phyloP scores from a whole-genome alignment of 768 basidiomycete species.

The Phaffia tasmanica region DNA sequence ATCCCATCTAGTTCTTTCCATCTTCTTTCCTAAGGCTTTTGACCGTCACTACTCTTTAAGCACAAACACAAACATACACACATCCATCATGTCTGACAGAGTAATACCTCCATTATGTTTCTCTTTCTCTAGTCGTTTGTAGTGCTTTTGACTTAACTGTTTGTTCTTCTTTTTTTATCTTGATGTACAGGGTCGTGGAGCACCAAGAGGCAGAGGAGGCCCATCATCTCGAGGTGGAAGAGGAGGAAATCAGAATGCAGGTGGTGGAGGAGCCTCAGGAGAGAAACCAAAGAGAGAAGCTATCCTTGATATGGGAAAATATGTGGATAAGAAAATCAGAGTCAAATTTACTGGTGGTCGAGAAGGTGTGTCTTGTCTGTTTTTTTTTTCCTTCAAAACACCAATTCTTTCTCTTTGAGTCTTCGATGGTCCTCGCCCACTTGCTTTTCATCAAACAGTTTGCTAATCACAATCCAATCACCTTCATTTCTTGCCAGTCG shows the following conservation, averaged over 20 bases:
- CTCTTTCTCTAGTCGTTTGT: neutral
- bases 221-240: constrained; percentile 40
- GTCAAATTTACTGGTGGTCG: constrained; percentile 98
- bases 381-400: neutral
- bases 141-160: constrained; percentile 36
- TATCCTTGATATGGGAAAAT: constrained; percentile 89
- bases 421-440: neutral
- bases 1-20: neutral
- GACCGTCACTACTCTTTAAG: neutral
- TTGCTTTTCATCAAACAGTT: constrained; percentile 8
- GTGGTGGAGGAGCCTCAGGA: constrained; percentile 41
- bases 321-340: constrained; percentile 78
- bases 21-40: neutral
- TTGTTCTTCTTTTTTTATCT: constrained; percentile 42
- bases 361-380: constrained; percentile 53
- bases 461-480: neutral
- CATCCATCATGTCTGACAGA: constrained; percentile 11
- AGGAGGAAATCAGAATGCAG: constrained; percentile 35
- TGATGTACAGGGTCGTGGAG: constrained; percentile 40
- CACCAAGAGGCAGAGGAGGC: constrained; percentile 38
- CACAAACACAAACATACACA: too few species aligned
- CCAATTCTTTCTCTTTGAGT: neutral
- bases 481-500: constrained; percentile 46
- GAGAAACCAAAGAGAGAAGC: constrained; percentile 82
- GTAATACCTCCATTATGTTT: neutral